Evolutionary conservation across 371 early-diverging fungal genomes (phyloP), one percentile per base, ranked within the genome.

Genomic region (Ordospora colligata): DNA sequence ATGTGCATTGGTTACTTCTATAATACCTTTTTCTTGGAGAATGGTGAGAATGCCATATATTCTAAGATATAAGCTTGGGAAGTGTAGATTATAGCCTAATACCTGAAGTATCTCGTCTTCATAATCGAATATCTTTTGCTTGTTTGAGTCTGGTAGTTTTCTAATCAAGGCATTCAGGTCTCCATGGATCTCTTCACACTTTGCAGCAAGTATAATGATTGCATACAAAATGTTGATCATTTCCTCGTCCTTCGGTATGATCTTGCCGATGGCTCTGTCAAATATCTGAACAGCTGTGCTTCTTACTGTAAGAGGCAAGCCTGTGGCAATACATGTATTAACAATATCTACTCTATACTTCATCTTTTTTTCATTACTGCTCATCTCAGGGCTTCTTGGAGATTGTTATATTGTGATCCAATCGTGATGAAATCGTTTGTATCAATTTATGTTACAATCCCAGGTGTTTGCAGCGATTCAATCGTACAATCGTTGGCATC

Each of bases 241-340:
- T 58, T 58, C 58, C n/a, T 58, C 40, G n/a, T 58, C 37, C 2
- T 37, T 40, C 40, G 17, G 11, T n/a, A 58, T 11, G 3, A 68
- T 40, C n/a, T 49, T 68, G 22, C 40, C 51, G n/a, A 49, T 21
- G 19, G 19, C 27, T 19, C 27, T 73, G 23, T 64, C 37, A 22
- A 49, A 65, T 32, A 75, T 47, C 40, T 75, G 67, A 27, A 75
- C 52, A 19, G 52, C 47, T 2, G 75, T 75, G 40, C 69, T 75
- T 67, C 68, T 67, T 25, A 75, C 75, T 9, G 54, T 67, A 11
- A 67, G 8, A n/a, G 75, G 75, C n/a, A 75, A 32, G 40, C 27
- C 19, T 43, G 32, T 21, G 1, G 19, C 19, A 17, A 32, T 74
- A 21, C 66, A 66, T 50, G 52, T 11, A n/a, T 46, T 9, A 19